Base-by-base conservation (phyloP, 148 eudicot species). In the Camellia japonica region DNA sequence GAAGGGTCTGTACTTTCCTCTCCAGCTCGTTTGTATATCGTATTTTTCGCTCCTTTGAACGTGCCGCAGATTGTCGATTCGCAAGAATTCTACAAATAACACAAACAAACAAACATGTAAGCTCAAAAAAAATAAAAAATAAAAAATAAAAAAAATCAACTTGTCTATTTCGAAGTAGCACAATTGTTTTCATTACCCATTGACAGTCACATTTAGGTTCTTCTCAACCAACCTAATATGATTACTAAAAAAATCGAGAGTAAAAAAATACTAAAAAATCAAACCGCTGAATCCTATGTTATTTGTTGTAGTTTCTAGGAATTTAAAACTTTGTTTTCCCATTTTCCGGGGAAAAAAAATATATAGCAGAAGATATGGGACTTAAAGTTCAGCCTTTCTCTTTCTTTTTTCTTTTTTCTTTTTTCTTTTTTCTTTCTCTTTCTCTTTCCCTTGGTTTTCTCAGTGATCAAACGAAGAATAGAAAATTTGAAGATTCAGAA, bases 1-100 rank as follows among this genome's bases (percentile, higher is more conserved):
- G 97, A 76, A 93, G 89, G 65, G 96, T 95, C 78, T 91, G 97
- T 51, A 93, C 98, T 84, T 92, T 95, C 92, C 89, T 93, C 94
- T 95, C 98, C 84, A 95, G 80, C 89, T 95, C 98, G 47, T 83
- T 82, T 7, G 98, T 95, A 82, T 95, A 95, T 38, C 91, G 88
- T 58, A 88, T 83, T 81, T 95, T 95, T 78, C 97, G 82, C 85
- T 95, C 98, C 88, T 95, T 95, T 62, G 98, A 95, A 49, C 98
- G 93, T 2, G 98, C 98, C 8, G 98, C 98, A 62, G 97, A 93
- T 85, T 93, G 97, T 51, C 98, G 83, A 88, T 95, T 95, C 44
- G 97, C 95, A 79, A 93, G 95, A 89, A 94, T 93, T 86, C 97
- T 94, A 74, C 79, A 79, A 38, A 20, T 20, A 54, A 43, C 71